Base-by-base conservation (phyloP, 371 early-diverging fungal genomes). In the Haplosporangium sp. region DNA sequence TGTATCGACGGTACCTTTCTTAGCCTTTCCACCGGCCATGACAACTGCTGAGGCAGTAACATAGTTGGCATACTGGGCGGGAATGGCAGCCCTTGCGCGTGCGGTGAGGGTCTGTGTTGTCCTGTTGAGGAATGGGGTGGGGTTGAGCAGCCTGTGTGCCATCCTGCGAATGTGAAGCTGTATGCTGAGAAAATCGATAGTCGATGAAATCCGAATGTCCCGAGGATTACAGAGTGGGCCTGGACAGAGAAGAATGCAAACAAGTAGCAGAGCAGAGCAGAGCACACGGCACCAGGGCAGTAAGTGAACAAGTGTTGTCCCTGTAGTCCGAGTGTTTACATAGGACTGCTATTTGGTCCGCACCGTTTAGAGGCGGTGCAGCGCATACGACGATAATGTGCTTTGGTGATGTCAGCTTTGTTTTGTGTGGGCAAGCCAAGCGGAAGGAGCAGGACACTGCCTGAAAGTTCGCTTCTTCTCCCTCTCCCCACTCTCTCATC, bases 41-140 rank as follows among this genome's bases (percentile, higher is more conserved):
- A 69, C 73, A 20, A 65, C 80, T 38, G 73, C 62, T 3, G 80
- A 79, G 55, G 80, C 73, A 7, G 73, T 79, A 51, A 79, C 80
- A 62, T 79, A 79, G 69, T 73, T 79, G 62, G 80, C 80, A 54
- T 69, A 73, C 63, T 79, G 80, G n/a, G 56, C 69, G 20, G 80
- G 80, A 5, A 79, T 55, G 8, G 54, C 59, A 48, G 62, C 65
- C 47, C 66, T 68, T 29, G 47, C 68, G 50, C 80, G 80, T 43
- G 73, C 57, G 47, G 61, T 55, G n/a, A 79, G 23, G 20, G 80
- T 57, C 41, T 51, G 71, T 21, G 55, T 62, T 8, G 76, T 58
- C 70, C 71, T 71, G 62, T 54, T 23, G 46, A 71, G 59, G 46
- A 77, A 60, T 7, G 67, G 64, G 11, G 77, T 66, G 40, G 71